Evolutionary conservation across 2,329 filamentous ascomycete species (phyloP).

Genomic region (Aspergillus tubingensis): DNA sequence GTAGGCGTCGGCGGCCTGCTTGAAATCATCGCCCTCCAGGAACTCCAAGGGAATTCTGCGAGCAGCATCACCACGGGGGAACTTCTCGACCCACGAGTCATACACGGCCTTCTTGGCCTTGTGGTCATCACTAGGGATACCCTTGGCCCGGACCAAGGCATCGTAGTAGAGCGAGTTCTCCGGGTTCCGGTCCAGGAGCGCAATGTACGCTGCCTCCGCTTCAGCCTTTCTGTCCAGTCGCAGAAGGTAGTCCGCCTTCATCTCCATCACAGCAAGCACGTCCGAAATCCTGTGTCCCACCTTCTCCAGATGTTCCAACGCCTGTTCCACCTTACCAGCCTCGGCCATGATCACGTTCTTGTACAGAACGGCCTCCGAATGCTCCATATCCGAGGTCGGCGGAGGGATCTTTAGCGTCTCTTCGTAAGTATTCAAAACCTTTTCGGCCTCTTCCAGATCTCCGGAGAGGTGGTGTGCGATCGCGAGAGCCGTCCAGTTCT

Average conservation of each 20-base stretch:
- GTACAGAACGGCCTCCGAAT: slow-evolving; percentile 91
- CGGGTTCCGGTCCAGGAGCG: slow-evolving; percentile 80
- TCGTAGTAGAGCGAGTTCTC: slow-evolving; percentile 88
- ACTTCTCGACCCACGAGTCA: slow-evolving; percentile 77
- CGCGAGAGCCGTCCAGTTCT: slow-evolving; percentile 97
- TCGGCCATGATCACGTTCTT: slow-evolving; percentile 95
- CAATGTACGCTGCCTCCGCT: slow-evolving; percentile 77
- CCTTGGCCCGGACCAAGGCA: slow-evolving; percentile 69
- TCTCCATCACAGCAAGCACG: slow-evolving; percentile 80
- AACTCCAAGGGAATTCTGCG: slow-evolving; percentile 88
- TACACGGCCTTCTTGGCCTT: slow-evolving; percentile 73
- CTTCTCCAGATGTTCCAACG: slow-evolving; percentile 80
- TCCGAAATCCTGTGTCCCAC: slow-evolving; percentile 79
- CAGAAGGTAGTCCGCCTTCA: slow-evolving; percentile 79
- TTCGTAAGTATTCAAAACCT: slow-evolving; percentile 87
- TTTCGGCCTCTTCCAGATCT: slow-evolving; percentile 81
- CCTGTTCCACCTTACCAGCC: slow-evolving; percentile 76
- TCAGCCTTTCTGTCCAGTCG: slow-evolving; percentile 76
- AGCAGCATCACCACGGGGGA: slow-evolving; percentile 79
- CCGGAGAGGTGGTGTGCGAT: slow-evolving; percentile 91
- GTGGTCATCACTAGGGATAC: slow-evolving; percentile 61
- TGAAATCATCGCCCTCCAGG: slow-evolving; percentile 78
- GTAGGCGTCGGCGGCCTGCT: slow-evolving; percentile 74
- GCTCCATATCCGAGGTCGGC: slow-evolving; percentile 77
- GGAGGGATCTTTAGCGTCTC: slow-evolving; percentile 84